phyloP scores from a whole-genome alignment of 164 flowering plant species.

The Tinospora cordifolia region DNA sequence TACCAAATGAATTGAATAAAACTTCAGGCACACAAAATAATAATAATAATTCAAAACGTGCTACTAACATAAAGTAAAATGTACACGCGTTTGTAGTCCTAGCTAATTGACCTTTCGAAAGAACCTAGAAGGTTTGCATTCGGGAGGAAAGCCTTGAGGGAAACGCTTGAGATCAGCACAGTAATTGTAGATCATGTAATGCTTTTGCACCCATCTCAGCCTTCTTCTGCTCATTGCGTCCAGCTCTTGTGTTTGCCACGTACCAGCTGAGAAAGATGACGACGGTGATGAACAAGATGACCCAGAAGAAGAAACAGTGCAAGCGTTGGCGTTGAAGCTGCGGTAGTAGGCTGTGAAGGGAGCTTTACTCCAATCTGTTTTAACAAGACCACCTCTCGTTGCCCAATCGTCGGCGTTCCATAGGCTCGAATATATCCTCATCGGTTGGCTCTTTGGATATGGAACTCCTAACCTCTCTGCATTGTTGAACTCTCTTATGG shows the following conservation, averaged over 20 bases:
- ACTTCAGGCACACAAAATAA: too few species aligned
- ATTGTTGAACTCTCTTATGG: constrained; percentile 14
- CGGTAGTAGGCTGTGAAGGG: constrained; percentile 8
- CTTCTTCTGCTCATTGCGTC: constrained; percentile 7
- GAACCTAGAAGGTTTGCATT: constrained; percentile 8
- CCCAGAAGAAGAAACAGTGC: neutral
- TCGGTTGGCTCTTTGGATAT: constrained; percentile 11
- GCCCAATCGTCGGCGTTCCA: constrained; percentile 16
- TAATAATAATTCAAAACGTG: too few species aligned
- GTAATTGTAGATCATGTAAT: constrained; percentile 15
- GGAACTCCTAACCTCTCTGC: constrained; percentile 10
- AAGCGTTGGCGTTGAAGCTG: constrained; percentile 9
- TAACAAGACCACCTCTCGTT: constrained; percentile 14
- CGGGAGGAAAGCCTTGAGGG: constrained; percentile 13
- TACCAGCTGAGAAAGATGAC: neutral
- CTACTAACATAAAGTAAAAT: too few species aligned
- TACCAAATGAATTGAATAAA: too few species aligned
- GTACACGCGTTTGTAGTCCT: too few species aligned
- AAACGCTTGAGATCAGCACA: constrained; percentile 7
- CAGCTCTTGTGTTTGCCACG: constrained; percentile 8
- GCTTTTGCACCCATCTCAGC: constrained; percentile 12
- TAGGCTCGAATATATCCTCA: constrained; percentile 12
- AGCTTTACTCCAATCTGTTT: constrained; percentile 14
- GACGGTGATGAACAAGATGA: neutral
- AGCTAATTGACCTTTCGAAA: neutral